Conservation (phyloP, 2,329 filamentous ascomycete genomes). For the Neonectria faginata region DNA sequence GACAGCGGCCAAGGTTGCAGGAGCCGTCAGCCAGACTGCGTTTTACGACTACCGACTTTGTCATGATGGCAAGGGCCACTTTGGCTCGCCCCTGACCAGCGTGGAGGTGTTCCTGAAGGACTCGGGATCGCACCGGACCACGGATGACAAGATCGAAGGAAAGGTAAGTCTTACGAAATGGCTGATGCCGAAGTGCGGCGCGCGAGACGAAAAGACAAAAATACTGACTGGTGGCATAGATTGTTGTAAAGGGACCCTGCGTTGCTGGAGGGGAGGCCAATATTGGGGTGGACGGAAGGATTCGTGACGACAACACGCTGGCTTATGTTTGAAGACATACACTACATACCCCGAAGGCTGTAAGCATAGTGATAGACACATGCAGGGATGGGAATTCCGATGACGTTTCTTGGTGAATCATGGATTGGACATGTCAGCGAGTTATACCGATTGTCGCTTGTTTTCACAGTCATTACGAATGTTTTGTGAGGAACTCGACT, state of each 20-base stretch:
- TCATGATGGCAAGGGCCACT: slow-evolving; percentile 66
- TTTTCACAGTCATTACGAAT: neutral
- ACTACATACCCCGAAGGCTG: neutral
- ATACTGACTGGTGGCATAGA: slow-evolving; percentile 56
- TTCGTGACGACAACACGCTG: slow-evolving; percentile 80
- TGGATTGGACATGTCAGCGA: slow-evolving; percentile 12
- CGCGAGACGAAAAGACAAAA: neutral
- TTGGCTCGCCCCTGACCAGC: slow-evolving; percentile 83
- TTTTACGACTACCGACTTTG: slow-evolving; percentile 85
- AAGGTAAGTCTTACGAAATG: slow-evolving; percentile 63
- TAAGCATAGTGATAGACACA: slow-evolving; percentile 16
- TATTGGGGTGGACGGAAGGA: slow-evolving; percentile 72
- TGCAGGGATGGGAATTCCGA: slow-evolving; percentile 1
- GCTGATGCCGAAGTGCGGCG: neutral
- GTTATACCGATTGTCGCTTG: neutral
- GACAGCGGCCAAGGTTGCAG: slow-evolving; percentile 84
- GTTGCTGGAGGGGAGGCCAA: slow-evolving; percentile 76
- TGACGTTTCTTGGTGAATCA: slow-evolving; percentile 9
- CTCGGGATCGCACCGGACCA: slow-evolving; percentile 69
- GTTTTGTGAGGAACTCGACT: neutral
- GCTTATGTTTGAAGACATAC: slow-evolving; percentile 59
- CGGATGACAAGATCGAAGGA: slow-evolving; percentile 70
- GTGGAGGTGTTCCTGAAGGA: slow-evolving; percentile 82
- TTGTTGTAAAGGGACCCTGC: slow-evolving; percentile 78
- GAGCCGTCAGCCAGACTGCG: slow-evolving; percentile 87